A percentile compares a stretch with the other conserved stretches of the same genome.
Conservation (phyloP, 495 filamentous ascomycete genomes). For the Pyronema omphalodes region DNA sequence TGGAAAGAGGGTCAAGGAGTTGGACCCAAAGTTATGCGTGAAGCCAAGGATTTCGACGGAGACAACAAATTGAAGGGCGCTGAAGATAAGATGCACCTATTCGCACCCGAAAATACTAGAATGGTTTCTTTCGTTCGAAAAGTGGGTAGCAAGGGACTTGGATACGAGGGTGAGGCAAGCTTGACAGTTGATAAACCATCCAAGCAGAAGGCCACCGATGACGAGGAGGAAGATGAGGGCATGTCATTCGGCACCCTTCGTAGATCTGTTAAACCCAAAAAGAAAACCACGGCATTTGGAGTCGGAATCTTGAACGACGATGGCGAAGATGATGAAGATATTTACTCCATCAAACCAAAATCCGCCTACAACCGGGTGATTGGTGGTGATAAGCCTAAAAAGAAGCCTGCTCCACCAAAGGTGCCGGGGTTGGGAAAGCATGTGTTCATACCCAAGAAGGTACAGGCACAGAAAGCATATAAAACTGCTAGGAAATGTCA, state of each 20-base stretch:
- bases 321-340: slow-evolving; percentile 93
- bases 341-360: slow-evolving; percentile 75
- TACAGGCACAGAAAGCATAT: slow-evolving; percentile 27
- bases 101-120: slow-evolving; percentile 69
- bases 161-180: slow-evolving; percentile 49
- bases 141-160: slow-evolving; percentile 62
- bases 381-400: slow-evolving; percentile 73
- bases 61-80: slow-evolving; percentile 24
- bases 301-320: slow-evolving; percentile 85
- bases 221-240: background rate
- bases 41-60: slow-evolving; percentile 41
- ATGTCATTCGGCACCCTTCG: background rate
- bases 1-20: slow-evolving; percentile 91
- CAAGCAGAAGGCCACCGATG: slow-evolving; percentile 1
- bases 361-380: slow-evolving; percentile 79
- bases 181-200: slow-evolving; percentile 27
- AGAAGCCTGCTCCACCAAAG: slow-evolving; percentile 36
- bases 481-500: slow-evolving; percentile 54
- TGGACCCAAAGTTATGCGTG: slow-evolving; percentile 69
- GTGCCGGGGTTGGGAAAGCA: slow-evolving; percentile 43
- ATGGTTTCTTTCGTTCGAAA: slow-evolving; percentile 65
- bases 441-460: slow-evolving; percentile 62
- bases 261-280: slow-evolving; percentile 28
- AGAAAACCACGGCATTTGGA: slow-evolving; percentile 46
- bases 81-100: slow-evolving; percentile 44